Evolutionary conservation across 2,329 filamentous ascomycete species (phyloP), one percentile per base, ranked within the genome.

Genomic region (Bisporella sp.): DNA sequence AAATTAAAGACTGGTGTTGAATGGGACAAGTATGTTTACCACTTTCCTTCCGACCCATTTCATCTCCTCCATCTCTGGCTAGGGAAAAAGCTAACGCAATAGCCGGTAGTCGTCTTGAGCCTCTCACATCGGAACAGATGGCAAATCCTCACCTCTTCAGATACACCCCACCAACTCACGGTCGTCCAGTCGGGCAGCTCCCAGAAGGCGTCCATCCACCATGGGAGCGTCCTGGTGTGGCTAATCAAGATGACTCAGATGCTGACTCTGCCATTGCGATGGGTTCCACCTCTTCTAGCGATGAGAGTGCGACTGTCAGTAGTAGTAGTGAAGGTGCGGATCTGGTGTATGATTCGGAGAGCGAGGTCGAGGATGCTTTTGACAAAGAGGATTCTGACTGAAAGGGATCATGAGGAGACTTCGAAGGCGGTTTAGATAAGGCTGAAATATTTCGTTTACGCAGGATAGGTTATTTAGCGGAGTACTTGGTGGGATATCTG

Each of bases 11-110:
- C 81, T 0, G 77, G 78, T 0, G 68, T 81, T 7, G 62, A 69
- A 1, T 88, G 84, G 84, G 70, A 77, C n/a, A 68, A 81, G 41
- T 71, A 80, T 2, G 48, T 61, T 2, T 59, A 65, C 12, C 43
- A 43, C 2, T 41, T 50, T 9, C 45, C 21, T 21, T 21, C 21
- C 21, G 21, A 21, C 21, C 21, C 21, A 21, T 21, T 21, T 21
- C 21, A 21, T 21, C 21, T 21, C 21, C 21, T 21, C 21, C 21
- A 21, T 21, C 21, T 21, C 21, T 21, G 21, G 21, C 21, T 21
- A 21, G 21, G 21, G 21, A 21, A 21, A 21, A 21, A 21, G 21
- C 21, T 21, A 21, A 21, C 21, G 21, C 21, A 21, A 21, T 21
- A 21, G 21, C 21, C 21, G 21, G 21, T 21, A 21, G 21, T 21